Evolutionary conservation across 331 rosid species (phyloP).

Genomic region (Quercus lobata): DNA sequence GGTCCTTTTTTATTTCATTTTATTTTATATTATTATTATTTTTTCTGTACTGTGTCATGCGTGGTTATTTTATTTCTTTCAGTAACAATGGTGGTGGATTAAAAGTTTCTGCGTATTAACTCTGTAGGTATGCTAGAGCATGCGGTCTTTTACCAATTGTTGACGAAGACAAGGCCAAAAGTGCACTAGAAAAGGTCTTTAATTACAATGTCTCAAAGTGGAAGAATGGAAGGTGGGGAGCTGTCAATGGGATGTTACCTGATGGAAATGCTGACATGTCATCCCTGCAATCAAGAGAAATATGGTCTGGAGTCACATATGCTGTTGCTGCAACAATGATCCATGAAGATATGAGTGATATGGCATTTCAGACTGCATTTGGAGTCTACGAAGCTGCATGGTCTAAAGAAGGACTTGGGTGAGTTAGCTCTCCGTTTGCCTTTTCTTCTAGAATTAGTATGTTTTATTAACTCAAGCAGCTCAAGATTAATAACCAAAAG

Average conservation of each 20-base stretch:
- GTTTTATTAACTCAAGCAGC: neutral
- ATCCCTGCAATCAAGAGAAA: slow-evolving; percentile 82
- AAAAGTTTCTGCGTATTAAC: slow-evolving; percentile 4
- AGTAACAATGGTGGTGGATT: slow-evolving; percentile 4
- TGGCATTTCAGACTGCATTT: slow-evolving; percentile 76
- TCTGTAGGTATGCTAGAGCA: slow-evolving; percentile 82
- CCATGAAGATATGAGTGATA: slow-evolving; percentile 75
- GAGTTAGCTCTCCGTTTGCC: slow-evolving; percentile 16
- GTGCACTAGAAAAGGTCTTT: slow-evolving; percentile 68
- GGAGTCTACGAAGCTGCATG: slow-evolving; percentile 82
- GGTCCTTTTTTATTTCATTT: too few relatives aligned
- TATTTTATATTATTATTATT: too few relatives aligned
- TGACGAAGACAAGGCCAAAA: slow-evolving; percentile 56
- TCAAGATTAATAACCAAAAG: neutral
- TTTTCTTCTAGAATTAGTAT: neutral
- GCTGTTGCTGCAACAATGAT: slow-evolving; percentile 94
- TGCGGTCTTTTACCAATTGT: slow-evolving; percentile 80
- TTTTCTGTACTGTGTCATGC: neutral
- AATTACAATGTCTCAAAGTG: slow-evolving; percentile 71
- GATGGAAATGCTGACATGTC: slow-evolving; percentile 79
- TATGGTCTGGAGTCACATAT: slow-evolving; percentile 96
- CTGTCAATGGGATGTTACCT: slow-evolving; percentile 93
- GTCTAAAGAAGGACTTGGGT: slow-evolving; percentile 90
- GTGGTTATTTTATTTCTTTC: slow-evolving; percentile 1
- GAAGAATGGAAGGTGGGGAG: slow-evolving; percentile 77